phyloP scores from a whole-genome alignment of 2,329 filamentous ascomycete species.

The Cryphonectria nitschkei region DNA sequence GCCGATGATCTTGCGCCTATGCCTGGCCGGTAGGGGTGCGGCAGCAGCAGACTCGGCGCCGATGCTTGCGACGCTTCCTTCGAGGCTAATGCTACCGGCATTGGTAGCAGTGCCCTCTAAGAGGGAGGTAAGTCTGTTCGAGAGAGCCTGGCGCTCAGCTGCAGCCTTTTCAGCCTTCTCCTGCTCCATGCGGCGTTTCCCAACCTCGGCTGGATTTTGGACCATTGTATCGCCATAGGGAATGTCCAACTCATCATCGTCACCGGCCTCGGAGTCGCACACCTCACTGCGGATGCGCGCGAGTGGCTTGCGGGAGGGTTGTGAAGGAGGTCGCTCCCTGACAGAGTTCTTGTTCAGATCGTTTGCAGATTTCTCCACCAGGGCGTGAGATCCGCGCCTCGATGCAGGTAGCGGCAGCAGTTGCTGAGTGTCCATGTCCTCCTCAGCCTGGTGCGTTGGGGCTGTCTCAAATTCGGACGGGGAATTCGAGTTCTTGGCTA shows the following conservation, averaged over 20 bases:
- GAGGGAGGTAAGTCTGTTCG: slow-evolving; percentile 48
- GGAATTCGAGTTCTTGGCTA: slow-evolving; percentile 22
- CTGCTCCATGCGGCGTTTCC: slow-evolving; percentile 22
- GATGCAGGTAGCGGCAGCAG: slow-evolving; percentile 32
- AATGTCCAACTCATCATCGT: slow-evolving; percentile 25
- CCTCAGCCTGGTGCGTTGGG: slow-evolving; percentile 38
- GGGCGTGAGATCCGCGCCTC: slow-evolving; percentile 39
- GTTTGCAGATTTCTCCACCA: slow-evolving; percentile 47
- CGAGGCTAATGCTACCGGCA: slow-evolving; percentile 15
- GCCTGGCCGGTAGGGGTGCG: slow-evolving; percentile 33
- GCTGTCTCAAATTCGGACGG: slow-evolving; percentile 35
- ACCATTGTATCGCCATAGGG: slow-evolving; percentile 14
- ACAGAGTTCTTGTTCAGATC: slow-evolving; percentile 48
- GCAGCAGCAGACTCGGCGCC: slow-evolving; percentile 16
- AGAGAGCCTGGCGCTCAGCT: slow-evolving; percentile 46
- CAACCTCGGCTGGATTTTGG: slow-evolving; percentile 19
- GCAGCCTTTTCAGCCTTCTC: slow-evolving; percentile 31
- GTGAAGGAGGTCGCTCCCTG: slow-evolving; percentile 34
- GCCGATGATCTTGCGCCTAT: slow-evolving; percentile 57
- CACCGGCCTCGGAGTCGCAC: slow-evolving; percentile 41
- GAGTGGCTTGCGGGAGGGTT: slow-evolving; percentile 31
- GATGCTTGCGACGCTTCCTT: background rate
- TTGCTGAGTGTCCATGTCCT: background rate
- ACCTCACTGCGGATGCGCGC: slow-evolving; percentile 44
- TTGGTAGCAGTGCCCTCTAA: slow-evolving; percentile 37